Evolutionary conservation across 2,329 filamentous ascomycete genomes (phyloP), one percentile per base, ranked within the genome.

Genomic region (Cercospora zeae-maydis): DNA sequence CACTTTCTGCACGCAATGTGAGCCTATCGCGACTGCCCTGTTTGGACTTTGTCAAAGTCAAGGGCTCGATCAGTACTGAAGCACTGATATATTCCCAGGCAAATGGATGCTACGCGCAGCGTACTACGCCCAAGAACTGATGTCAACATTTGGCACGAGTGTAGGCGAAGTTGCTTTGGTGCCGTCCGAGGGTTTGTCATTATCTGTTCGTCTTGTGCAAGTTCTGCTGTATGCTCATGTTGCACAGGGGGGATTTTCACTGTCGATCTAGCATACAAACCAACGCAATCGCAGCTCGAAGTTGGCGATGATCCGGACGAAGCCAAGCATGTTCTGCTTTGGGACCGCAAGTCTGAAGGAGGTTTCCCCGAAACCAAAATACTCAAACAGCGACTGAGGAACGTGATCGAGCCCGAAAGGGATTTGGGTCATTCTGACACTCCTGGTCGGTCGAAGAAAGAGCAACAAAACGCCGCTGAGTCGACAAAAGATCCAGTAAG

Each of bases 321-420:
- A 36, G 52, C 62, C 2, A 71, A 80, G 66, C 80, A 84, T 61
- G 84, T 82, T 31, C 73, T 89, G 2, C 80, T 98, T 33, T 99
- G 95, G 95, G 92, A 98, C 80, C 85, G 95, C 65, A 96, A 92
- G 75, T 74, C 78, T 3, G 88, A 97, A 73, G 91, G 91, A 31
- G 93, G 95, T 0, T 99, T 99, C 77, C 95, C 93, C 78, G 92
- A 97, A 79, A 92, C 91, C 1, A 96, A 97, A 78, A 88, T 93
- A 69, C 83, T 97, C 47, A 97, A 98, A 79, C 87, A 92, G 63
- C 83, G 88, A 14, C 86, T 97, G 4, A 82, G 93, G 62, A 91
- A 97, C 78, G 82, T 91, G 57, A 87, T 97, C 69, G 88, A 95
- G 71, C 93, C 93, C 0, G 81, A 80, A 0, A 83, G 89, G 65